Percentiles rank a stretch among this genome's conserved stretches.
These are phyloP conservation scores for Plantago elongata DNA, from an alignment of 257 asterid species.

Conservation along the genomic window DNA sequence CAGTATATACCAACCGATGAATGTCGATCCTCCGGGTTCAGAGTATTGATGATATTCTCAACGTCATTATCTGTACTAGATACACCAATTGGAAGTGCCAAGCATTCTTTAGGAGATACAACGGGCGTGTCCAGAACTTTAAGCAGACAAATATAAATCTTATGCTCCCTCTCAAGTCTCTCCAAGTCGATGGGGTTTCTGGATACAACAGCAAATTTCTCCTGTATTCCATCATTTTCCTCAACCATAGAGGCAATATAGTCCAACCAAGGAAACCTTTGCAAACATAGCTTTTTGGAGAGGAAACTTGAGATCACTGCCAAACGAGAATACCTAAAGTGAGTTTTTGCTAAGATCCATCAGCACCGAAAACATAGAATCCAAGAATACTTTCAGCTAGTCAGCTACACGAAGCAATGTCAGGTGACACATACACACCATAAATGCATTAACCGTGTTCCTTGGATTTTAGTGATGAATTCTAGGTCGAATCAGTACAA, in stretches of 20 bases:
- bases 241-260: slow-evolving; percentile 23
- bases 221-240: slow-evolving; percentile 11
- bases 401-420: no score
- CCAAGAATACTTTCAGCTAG: no score
- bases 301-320: slow-evolving; percentile 50
- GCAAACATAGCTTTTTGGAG: slow-evolving; percentile 46
- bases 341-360: no score
- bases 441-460: no score
- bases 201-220: slow-evolving; percentile 18
- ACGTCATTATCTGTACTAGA: slow-evolving; percentile 46
- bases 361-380: no score
- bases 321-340: neutral
- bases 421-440: no score
- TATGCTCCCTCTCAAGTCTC: slow-evolving; percentile 36
- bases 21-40: slow-evolving; percentile 30
- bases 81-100: slow-evolving; percentile 38
- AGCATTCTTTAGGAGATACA: slow-evolving; percentile 26
- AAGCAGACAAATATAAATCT: slow-evolving; percentile 33
- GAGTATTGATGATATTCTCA: slow-evolving; percentile 34
- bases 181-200: slow-evolving; percentile 30
- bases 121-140: slow-evolving; percentile 26
- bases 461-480: no score
- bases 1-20: slow-evolving; percentile 33
- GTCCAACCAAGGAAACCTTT: slow-evolving; percentile 38
- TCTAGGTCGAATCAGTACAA: no score